A percentile compares a stretch with the other conserved stretches of the same genome.
These are phyloP conservation scores for Theileria sp. DNA, from an alignment of 169 alveolate genomes.

Conservation along the genomic window DNA sequence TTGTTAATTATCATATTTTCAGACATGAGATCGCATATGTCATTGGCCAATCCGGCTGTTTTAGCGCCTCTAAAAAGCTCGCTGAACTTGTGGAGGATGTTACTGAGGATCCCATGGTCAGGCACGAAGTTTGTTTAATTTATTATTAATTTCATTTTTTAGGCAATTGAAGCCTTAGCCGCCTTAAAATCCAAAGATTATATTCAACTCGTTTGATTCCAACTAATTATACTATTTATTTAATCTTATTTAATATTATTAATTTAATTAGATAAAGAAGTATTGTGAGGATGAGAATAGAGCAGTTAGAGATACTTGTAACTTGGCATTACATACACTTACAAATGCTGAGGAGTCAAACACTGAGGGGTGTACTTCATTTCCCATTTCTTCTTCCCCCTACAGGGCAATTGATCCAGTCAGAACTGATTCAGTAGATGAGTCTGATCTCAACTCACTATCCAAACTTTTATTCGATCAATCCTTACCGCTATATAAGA, in stretches of 20 bases:
- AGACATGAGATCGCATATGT: slow-evolving; percentile 90
- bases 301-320: slow-evolving; percentile 61
- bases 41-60: slow-evolving; percentile 84
- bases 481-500: slow-evolving; percentile 36
- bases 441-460: slow-evolving; percentile 13
- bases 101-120: slow-evolving; percentile 82
- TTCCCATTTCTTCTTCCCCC: slow-evolving; percentile 54
- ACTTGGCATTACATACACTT: slow-evolving; percentile 50
- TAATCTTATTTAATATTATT: slow-evolving; percentile 12
- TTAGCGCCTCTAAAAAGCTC: slow-evolving; percentile 68
- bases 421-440: slow-evolving; percentile 37
- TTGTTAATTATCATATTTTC: slow-evolving; percentile 14
- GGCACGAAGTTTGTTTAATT: slow-evolving; percentile 84
- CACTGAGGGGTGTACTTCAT: slow-evolving; percentile 20
- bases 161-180: slow-evolving; percentile 81
- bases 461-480: slow-evolving; percentile 40
- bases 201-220: slow-evolving; percentile 69
- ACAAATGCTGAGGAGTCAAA: slow-evolving; percentile 14
- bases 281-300: slow-evolving; percentile 32
- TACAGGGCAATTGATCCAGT: slow-evolving; percentile 68
- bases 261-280: slow-evolving; percentile 39
- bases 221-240: neutral
- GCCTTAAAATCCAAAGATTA: slow-evolving; percentile 72
- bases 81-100: slow-evolving; percentile 72
- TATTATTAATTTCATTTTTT: neutral